Conservation (phyloP, 768 basidiomycete genomes). For the Boletus huronensis region DNA sequence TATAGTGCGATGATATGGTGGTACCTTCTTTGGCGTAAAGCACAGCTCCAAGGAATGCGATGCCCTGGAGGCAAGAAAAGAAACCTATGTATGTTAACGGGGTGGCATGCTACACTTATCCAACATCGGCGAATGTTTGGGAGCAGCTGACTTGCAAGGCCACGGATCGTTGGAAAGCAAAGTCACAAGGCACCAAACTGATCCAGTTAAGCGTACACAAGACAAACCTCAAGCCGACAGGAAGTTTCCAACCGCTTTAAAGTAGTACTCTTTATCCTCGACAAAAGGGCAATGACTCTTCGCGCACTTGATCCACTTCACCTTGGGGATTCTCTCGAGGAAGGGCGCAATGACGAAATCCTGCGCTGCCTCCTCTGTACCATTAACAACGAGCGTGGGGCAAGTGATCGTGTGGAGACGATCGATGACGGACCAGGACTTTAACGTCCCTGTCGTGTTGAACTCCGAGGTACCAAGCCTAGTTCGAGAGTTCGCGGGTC, state of each 20-base stretch:
- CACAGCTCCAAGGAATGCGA: not conserved
- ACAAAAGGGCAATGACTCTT: slow-evolving; percentile 25
- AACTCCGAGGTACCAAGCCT: slow-evolving; percentile 29
- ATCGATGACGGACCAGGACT: slow-evolving; percentile 44
- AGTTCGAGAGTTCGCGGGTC: not conserved
- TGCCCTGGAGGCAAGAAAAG: not conserved
- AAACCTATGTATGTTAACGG: not conserved
- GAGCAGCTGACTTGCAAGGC: not conserved
- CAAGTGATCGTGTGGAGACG: slow-evolving; percentile 37
- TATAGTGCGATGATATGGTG: too few relatives aligned
- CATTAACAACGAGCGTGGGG: slow-evolving; percentile 39
- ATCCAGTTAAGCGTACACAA: not conserved
- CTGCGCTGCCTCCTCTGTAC: slow-evolving; percentile 34
- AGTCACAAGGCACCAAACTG: not conserved
- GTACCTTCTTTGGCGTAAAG: not conserved
- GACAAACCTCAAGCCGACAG: slow-evolving; percentile 4
- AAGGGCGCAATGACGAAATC: slow-evolving; percentile 33
- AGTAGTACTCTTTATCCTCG: slow-evolving; percentile 23
- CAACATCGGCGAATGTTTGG: not conserved
- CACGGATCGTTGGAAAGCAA: not conserved
- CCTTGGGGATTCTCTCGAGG: slow-evolving; percentile 28
- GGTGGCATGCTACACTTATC: not conserved
- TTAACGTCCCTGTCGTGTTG: slow-evolving; percentile 37
- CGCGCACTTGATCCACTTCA: slow-evolving; percentile 35
- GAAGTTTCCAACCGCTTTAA: slow-evolving; percentile 13